phyloP scores from a whole-genome alignment of 495 filamentous ascomycete species.

The Terfezia claveryi region DNA sequence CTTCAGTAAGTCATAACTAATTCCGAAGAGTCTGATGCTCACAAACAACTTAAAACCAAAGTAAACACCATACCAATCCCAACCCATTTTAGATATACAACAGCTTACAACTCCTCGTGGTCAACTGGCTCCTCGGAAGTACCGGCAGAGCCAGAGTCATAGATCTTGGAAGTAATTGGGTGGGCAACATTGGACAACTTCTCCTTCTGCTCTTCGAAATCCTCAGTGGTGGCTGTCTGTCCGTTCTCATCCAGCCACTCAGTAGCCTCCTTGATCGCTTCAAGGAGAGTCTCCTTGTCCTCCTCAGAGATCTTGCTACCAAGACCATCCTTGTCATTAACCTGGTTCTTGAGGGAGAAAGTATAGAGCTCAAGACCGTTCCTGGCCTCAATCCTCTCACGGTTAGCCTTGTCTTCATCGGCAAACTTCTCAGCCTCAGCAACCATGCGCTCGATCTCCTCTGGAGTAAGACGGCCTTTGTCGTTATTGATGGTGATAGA shows the following conservation, averaged over 20 bases:
- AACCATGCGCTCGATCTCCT: conserved; percentile 97
- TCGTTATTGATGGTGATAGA: conserved; percentile 97
- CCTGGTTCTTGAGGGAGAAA: conserved; percentile 97
- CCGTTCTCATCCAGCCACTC: conserved; percentile 98
- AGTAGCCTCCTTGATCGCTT: conserved; percentile 88
- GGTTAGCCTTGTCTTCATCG: conserved; percentile 95
- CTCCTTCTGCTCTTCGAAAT: conserved; percentile 99
- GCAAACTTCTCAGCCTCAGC: conserved; percentile 93
- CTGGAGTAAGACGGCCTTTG: conserved; percentile 84
- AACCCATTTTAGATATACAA: too few relatives aligned
- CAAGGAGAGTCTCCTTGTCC: conserved; percentile 92
- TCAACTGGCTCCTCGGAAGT: conserved; percentile 51
- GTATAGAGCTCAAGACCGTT: conserved; percentile 94
- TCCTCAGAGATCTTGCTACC: conserved; percentile 96
- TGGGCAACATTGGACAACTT: conserved; percentile 91
- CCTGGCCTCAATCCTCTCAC: conserved; percentile 79
- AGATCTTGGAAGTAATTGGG: conserved; percentile 96
- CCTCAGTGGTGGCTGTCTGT: conserved; percentile 62
- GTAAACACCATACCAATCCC: too few relatives aligned
- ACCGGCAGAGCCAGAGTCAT: conserved; percentile 43
- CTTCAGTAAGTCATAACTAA: too few relatives aligned
- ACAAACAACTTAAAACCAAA: too few relatives aligned
- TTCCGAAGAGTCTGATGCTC: too few relatives aligned
- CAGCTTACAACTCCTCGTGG: conserved; percentile 73
- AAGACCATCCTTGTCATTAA: conserved; percentile 88